Base-by-base conservation (phyloP, 1,139 yeast species). In the Trichomonascaceae sp. region DNA sequence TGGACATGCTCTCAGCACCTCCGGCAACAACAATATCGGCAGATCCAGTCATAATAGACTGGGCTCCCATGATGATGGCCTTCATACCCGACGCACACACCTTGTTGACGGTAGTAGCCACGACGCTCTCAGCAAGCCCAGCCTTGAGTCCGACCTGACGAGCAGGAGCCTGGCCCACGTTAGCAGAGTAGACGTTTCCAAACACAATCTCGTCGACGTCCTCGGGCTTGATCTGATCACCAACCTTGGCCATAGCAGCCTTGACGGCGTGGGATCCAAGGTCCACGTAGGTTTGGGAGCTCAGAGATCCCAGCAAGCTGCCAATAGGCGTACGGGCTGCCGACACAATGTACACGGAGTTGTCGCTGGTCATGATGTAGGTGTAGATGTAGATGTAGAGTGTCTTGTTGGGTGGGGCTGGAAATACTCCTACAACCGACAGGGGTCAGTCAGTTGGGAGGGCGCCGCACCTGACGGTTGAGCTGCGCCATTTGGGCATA, bases 31-130 rank as follows among this genome's bases (percentile, higher is more conserved):
- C 93, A 45, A 89, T 76, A 52, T 85, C 96, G 36, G 95, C 93
- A 45, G 73, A 69, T 36, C 96, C 96, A 47, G 93, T 72, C 53
- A 80, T 62, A 51, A 89, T 87, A 41, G 89, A 64, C 64, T 87
- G 97, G 31, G 96, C 89, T 43, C 85, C 97, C 43, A 79, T 62
- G 50, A 87, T 84, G 50, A 82, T 74, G 28, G 95, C 75, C 66
- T 89, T 89, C 76, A 87, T 69, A 46, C 96, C 97, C 14, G 94
- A 80, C 29, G 98, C 96, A 67, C 98, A 89, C 38, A 89, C 97
- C 65, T 89, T 89, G 72, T 89, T 89, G 47, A 89, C 71, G 36
- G 96, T 79, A 38, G 95, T 73, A 39, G 95, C 93, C 33, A 84
- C 78, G 36, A 82, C 74, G 41, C 71, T 64, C 44, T 77, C 74